A percentile compares a stretch with the other conserved stretches of the same genome.
Conservation (phyloP, 2,329 filamentous ascomycete genomes). For the Lasiodiplodia sp. region DNA sequence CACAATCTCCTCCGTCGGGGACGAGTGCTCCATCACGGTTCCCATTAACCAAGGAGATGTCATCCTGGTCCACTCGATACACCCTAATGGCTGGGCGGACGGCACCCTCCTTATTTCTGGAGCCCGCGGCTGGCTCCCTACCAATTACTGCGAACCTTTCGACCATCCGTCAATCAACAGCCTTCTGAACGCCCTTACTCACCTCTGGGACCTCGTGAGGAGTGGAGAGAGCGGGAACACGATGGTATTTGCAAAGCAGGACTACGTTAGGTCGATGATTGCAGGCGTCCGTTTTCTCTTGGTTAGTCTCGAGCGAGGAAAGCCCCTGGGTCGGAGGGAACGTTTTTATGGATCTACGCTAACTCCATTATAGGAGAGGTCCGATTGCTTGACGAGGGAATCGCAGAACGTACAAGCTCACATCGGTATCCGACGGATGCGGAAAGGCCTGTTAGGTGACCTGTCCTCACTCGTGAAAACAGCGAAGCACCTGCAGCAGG, state of each 20-base stretch:
- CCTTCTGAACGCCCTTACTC: slow-evolving; percentile 83
- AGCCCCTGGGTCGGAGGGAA: not conserved
- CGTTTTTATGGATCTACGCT: slow-evolving; percentile 2
- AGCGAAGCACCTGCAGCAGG: slow-evolving; percentile 83
- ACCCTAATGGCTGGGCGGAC: slow-evolving; percentile 98
- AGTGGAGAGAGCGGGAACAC: slow-evolving; percentile 78
- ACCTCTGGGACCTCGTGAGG: slow-evolving; percentile 90
- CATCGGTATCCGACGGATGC: slow-evolving; percentile 77
- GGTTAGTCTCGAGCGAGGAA: slow-evolving; percentile 65
- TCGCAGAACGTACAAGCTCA: slow-evolving; percentile 76
- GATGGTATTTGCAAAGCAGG: slow-evolving; percentile 85
- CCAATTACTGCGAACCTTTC: slow-evolving; percentile 97
- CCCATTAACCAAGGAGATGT: slow-evolving; percentile 90
- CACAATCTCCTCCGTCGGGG: slow-evolving; percentile 79
- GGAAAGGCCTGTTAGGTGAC: slow-evolving; percentile 88
- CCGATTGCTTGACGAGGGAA: slow-evolving; percentile 85
- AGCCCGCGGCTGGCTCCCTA: slow-evolving; percentile 92
- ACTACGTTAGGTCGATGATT: slow-evolving; percentile 93
- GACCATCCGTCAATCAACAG: slow-evolving; percentile 86
- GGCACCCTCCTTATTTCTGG: slow-evolving; percentile 88
- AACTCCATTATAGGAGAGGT: slow-evolving; percentile 71
- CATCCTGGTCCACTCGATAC: slow-evolving; percentile 92
- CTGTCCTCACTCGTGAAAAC: slow-evolving; percentile 88
- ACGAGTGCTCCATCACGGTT: slow-evolving; percentile 71
- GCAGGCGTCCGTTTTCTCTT: slow-evolving; percentile 89